A percentile compares a stretch with the other conserved stretches of the same genome.
These are phyloP conservation scores for Thelephora ganbajun DNA, from an alignment of 768 basidiomycete species.

Conservation along the genomic window DNA sequence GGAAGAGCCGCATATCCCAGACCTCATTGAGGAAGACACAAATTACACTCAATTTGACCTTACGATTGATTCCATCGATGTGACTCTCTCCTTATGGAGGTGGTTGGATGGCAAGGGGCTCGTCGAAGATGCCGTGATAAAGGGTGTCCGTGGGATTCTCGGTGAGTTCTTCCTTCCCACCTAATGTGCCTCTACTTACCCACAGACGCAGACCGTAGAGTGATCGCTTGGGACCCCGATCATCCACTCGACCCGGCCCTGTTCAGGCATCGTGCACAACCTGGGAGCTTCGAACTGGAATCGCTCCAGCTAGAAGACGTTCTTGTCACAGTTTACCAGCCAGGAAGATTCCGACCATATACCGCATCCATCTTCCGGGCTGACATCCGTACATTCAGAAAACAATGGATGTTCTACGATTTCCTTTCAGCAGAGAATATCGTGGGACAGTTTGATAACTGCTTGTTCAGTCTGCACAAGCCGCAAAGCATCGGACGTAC, in stretches of 20 bases:
- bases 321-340: slow-evolving; percentile 89
- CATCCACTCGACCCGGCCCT: slow-evolving; percentile 67
- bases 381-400: slow-evolving; percentile 69
- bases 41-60: slow-evolving; percentile 90
- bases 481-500: slow-evolving; percentile 93
- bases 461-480: slow-evolving; percentile 88
- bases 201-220: slow-evolving; percentile 56
- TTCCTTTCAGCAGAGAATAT: slow-evolving; percentile 83
- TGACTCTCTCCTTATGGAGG: slow-evolving; percentile 76
- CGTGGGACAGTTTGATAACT: slow-evolving; percentile 96
- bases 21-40: slow-evolving; percentile 33
- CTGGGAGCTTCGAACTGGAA: slow-evolving; percentile 88
- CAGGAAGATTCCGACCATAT: slow-evolving; percentile 82
- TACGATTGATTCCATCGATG: slow-evolving; percentile 89
- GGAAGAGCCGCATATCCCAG: slow-evolving; percentile 13
- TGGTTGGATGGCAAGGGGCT: slow-evolving; percentile 97
- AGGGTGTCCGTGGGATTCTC: slow-evolving; percentile 86
- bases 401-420: slow-evolving; percentile 94
- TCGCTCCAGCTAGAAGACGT: slow-evolving; percentile 86
- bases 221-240: slow-evolving; percentile 74
- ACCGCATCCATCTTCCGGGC: slow-evolving; percentile 91
- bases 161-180: slow-evolving; percentile 31
- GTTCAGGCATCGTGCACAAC: slow-evolving; percentile 58
- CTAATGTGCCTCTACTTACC: neutral
- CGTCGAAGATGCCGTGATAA: slow-evolving; percentile 79